These are phyloP conservation scores for Exophiala sp. DNA, from an alignment of 2,329 filamentous ascomycete genomes.

Conservation along the genomic window DNA sequence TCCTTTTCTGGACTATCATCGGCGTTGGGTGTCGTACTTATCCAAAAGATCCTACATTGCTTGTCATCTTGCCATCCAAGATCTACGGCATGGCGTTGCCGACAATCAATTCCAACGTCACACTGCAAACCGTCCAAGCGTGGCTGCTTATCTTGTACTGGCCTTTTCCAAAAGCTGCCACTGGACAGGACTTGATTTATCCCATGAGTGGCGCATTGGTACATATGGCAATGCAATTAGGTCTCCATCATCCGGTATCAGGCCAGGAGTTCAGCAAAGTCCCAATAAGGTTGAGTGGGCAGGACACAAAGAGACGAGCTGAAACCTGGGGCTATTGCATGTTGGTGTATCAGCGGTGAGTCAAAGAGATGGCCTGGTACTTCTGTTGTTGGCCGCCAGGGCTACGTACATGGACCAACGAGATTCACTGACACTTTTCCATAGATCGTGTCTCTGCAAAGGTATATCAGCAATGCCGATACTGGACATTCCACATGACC, in stretches of 20 bases:
- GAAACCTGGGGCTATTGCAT: slow-evolving; percentile 42
- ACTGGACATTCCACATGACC: slow-evolving; percentile 36
- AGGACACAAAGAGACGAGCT: slow-evolving; percentile 36
- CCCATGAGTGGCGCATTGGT: slow-evolving; percentile 37
- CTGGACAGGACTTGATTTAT: slow-evolving; percentile 36
- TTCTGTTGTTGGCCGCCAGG: background rate
- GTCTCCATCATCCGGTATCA: slow-evolving; percentile 41
- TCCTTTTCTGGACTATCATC: slow-evolving; percentile 76
- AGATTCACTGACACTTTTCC: background rate
- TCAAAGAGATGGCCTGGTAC: background rate
- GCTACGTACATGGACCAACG: background rate
- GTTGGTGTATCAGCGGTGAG: slow-evolving; percentile 40
- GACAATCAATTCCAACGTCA: slow-evolving; percentile 32
- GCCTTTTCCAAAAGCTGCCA: slow-evolving; percentile 38
- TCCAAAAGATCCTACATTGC: slow-evolving; percentile 37
- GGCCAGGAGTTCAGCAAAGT: slow-evolving; percentile 41
- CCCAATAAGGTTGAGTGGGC: slow-evolving; percentile 33
- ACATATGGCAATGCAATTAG: slow-evolving; percentile 44
- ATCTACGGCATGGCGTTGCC: slow-evolving; percentile 37
- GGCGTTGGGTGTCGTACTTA: slow-evolving; percentile 38
- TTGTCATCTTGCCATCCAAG: slow-evolving; percentile 34
- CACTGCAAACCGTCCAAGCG: slow-evolving; percentile 37
- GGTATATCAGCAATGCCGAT: slow-evolving; percentile 37
- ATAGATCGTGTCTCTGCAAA: slow-evolving; percentile 38
- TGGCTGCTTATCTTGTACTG: slow-evolving; percentile 39